A percentile compares a stretch with the other conserved stretches of the same genome.
Evolutionary conservation across 441 rosid genomes (phyloP).

Genomic region (Populus hybrid): DNA sequence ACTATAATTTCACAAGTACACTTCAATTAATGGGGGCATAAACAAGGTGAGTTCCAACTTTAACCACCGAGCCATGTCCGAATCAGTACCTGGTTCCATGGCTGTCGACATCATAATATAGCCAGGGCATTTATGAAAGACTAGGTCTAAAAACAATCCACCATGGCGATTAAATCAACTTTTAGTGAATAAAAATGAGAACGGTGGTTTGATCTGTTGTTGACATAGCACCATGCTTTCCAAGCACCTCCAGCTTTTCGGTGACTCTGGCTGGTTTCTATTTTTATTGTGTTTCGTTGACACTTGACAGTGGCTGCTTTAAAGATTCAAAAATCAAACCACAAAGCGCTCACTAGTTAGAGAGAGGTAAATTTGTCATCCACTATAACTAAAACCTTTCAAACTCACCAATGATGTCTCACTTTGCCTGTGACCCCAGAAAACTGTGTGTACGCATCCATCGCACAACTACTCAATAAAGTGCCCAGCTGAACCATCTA

Average conservation of each 20-base stretch:
- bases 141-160: no score
- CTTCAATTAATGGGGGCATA: no score
- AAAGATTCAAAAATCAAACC: conserved; percentile 7
- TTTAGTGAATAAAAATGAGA: no score
- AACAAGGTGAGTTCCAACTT: neutral
- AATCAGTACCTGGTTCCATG: no score
- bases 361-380: conserved; percentile 14
- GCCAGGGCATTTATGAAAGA: no score
- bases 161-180: no score
- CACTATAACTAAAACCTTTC: conserved; percentile 11
- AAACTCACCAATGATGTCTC: conserved; percentile 22
- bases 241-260: neutral
- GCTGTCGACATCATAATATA: no score
- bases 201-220: neutral
- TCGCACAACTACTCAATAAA: neutral
- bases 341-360: neutral
- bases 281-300: neutral
- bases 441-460: neutral
- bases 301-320: conserved; percentile 1
- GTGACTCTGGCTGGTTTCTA: neutral
- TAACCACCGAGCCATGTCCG: no score
- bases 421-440: conserved; percentile 21
- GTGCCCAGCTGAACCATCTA: no score
- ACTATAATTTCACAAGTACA: no score
- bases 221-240: conserved; percentile 2